Base-by-base conservation (phyloP, 352 stramenopile genomes). In the Pythium sp. region DNA sequence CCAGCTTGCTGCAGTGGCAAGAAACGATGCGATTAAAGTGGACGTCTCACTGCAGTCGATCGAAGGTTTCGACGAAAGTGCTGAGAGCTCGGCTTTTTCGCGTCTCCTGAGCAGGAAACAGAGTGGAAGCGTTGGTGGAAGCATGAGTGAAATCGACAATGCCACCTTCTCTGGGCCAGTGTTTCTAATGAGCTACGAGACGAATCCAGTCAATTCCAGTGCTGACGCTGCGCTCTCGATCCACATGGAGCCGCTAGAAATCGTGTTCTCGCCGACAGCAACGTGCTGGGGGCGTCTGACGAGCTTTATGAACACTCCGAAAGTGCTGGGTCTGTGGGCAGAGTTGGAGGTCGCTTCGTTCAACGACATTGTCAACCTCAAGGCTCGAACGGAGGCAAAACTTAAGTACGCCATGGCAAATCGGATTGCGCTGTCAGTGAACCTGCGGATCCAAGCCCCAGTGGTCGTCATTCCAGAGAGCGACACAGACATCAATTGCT, bases 321-420 rank as follows among this genome's bases (percentile, higher is more conserved):
- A 91, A 67, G 80, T 76, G 22, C 71, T 95, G 54, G 89, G 87
- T 5, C 64, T 95, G 22, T 96, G 89, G 89, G 86, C 86, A 18
- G 89, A 96, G 72, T 74, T 96, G 54, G 87, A 96, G 72, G 87
- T 96, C 20, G 87, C 89, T 2, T 94, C 87, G 57, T 91, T 96
- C 59, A 96, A 96, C 68, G 86, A 95, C 32, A 94, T 96, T 58
- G 87, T 95, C n/a, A 96, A 95, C 67, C 73, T 96, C 2, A 94
- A 94, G 65, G 80, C 87, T 15, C 77, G 89, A 64, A 96, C 89
- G 0, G 86, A 96, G 65, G 89, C 89, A 41, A 96, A 96, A 71
- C 74, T 96, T n/a, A 81, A 93, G 59, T 95, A 95, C 59, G 87
- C 92, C 32, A 92, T 96, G 86, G 86, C 90, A 28, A 93, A 96